Evolutionary conservation across 371 early-diverging fungal species (phyloP).

Genomic region (Mortierella sp.): DNA sequence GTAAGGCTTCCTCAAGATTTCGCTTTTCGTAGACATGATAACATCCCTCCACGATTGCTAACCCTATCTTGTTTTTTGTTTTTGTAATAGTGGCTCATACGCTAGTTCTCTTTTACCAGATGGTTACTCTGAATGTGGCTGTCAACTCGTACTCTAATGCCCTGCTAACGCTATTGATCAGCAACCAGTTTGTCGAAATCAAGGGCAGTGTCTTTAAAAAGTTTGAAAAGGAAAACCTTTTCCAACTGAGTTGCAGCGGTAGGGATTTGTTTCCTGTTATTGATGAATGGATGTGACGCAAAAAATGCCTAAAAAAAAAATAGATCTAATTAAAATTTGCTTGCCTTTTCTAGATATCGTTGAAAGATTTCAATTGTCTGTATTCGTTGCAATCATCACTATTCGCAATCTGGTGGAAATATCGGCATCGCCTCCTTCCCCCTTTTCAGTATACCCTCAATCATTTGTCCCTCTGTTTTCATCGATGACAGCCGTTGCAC

Average conservation of each 20-base stretch:
- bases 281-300: too few relatives aligned
- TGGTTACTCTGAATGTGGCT: slow-evolving; percentile 96
- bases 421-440: slow-evolving; percentile 73
- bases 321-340: background rate
- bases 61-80: background rate
- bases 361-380: slow-evolving; percentile 92
- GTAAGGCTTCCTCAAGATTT: slow-evolving; percentile 46
- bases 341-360: slow-evolving; percentile 81
- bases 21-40: background rate
- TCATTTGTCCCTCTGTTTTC: slow-evolving; percentile 75
- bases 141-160: slow-evolving; percentile 96
- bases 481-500: slow-evolving; percentile 69
- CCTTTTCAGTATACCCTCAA: slow-evolving; percentile 73
- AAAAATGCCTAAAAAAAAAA: background rate
- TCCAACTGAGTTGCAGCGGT: slow-evolving; percentile 93
- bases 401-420: slow-evolving; percentile 91
- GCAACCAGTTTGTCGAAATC: slow-evolving; percentile 98
- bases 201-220: slow-evolving; percentile 96
- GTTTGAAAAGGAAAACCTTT: slow-evolving; percentile 96
- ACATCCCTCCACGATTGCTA: background rate
- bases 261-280: slow-evolving; percentile 5
- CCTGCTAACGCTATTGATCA: slow-evolving; percentile 90
- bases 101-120: slow-evolving; percentile 93
- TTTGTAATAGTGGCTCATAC: slow-evolving; percentile 78
- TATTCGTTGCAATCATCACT: slow-evolving; percentile 89